phyloP scores from a whole-genome alignment of 257 asterid genomes.

The Fraxinus americana region DNA sequence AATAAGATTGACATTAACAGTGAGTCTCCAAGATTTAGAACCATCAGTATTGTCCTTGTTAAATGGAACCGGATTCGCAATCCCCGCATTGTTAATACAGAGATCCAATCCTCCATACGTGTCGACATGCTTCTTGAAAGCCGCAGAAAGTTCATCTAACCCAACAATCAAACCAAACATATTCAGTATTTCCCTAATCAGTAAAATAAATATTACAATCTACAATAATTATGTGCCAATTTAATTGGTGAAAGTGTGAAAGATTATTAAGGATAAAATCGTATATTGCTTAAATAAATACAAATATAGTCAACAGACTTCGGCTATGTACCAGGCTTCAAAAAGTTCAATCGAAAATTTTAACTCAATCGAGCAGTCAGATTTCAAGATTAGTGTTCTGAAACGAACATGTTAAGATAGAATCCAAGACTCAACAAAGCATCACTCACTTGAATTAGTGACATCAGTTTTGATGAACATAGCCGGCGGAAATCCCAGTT shows the following conservation, averaged over 20 bases:
- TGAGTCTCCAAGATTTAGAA: constrained; percentile 72
- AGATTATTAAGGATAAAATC: not conserved
- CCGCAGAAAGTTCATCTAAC: constrained; percentile 65
- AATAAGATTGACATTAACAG: constrained; percentile 60
- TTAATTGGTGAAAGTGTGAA: not conserved
- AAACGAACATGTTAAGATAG: too few relatives aligned
- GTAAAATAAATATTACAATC: too few relatives aligned
- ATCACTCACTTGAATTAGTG: constrained; percentile 43
- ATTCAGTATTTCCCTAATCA: not conserved
- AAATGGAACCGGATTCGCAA: constrained; percentile 55
- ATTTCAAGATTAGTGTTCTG: not conserved
- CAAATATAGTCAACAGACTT: too few relatives aligned
- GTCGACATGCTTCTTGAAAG: constrained; percentile 67
- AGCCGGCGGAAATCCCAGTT: constrained; percentile 51
- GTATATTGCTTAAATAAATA: not conserved
- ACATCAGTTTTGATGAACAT: constrained; percentile 75
- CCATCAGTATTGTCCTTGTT: constrained; percentile 71
- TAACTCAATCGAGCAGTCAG: not conserved
- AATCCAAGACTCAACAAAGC: not conserved
- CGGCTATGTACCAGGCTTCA: too few relatives aligned
- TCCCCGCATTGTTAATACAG: constrained; percentile 88
- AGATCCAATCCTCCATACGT: constrained; percentile 89
- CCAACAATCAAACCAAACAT: constrained; percentile 25
- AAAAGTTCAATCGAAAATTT: not conserved
- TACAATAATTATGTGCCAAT: too few relatives aligned